Conservation (phyloP, 2,329 filamentous ascomycete species). For the Cercospora beticola region DNA sequence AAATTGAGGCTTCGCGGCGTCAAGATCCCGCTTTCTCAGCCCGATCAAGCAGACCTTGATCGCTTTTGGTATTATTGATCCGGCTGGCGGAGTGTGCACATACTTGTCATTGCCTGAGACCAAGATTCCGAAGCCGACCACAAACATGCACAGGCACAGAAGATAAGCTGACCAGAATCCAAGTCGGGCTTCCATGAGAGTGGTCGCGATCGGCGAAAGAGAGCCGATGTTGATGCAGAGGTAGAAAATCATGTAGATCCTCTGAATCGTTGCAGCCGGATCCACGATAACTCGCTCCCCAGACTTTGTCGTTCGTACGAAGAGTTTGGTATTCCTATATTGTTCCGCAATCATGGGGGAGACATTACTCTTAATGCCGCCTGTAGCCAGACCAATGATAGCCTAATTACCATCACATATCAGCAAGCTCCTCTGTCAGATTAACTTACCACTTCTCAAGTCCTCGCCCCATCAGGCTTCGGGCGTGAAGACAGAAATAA, state of each 20-base stretch:
- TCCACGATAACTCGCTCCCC: slow-evolving; percentile 49
- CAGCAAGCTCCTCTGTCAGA: no score
- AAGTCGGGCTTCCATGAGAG: slow-evolving; percentile 63
- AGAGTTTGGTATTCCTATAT: slow-evolving; percentile 38
- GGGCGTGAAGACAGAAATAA: no score
- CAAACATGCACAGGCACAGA: slow-evolving; percentile 61
- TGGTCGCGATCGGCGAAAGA: slow-evolving; percentile 50
- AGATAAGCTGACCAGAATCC: slow-evolving; percentile 66
- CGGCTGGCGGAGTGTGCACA: slow-evolving; percentile 63
- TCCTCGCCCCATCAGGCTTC: no score
- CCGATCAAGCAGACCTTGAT: slow-evolving; percentile 61
- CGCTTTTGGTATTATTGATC: slow-evolving; percentile 65
- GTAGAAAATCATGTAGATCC: slow-evolving; percentile 29
- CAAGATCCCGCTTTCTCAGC: slow-evolving; percentile 38
- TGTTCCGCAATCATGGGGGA: slow-evolving; percentile 50
- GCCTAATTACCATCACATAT: no score
- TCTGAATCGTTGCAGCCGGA: slow-evolving; percentile 44
- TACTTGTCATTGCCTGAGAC: slow-evolving; percentile 49
- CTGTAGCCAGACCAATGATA: slow-evolving; percentile 71
- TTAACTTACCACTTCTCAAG: no score
- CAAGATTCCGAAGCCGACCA: slow-evolving; percentile 58
- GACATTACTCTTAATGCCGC: slow-evolving; percentile 79
- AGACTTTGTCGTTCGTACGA: slow-evolving; percentile 40
- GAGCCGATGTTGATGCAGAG: slow-evolving; percentile 68
- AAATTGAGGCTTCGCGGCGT: slow-evolving; percentile 64